phyloP scores from a whole-genome alignment of 768 basidiomycete genomes.

The Russula ochroleuca region DNA sequence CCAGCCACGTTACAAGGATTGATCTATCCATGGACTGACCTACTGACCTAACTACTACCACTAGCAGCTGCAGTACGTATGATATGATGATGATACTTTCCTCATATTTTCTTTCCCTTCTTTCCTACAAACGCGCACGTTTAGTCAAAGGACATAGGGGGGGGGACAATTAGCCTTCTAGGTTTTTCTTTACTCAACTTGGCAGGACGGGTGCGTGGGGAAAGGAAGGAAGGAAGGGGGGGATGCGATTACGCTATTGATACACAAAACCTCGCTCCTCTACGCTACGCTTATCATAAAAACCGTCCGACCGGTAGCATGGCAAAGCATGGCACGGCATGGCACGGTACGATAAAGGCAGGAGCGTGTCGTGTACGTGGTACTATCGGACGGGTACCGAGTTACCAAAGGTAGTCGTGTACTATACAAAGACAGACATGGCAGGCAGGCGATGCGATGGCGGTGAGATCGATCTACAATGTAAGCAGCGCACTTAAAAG shows the following conservation, averaged over 20 bases:
- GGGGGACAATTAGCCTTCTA: neutral
- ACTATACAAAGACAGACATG: too few species aligned
- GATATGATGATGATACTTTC: neutral
- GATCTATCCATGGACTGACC: neutral
- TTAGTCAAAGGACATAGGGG: neutral
- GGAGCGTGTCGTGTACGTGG: neutral
- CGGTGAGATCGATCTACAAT: neutral
- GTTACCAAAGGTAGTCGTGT: neutral
- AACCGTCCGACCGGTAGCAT: too few species aligned
- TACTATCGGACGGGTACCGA: conserved; percentile 1
- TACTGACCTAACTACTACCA: neutral
- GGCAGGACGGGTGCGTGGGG: neutral
- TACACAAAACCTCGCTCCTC: neutral
- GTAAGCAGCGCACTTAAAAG: neutral
- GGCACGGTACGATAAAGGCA: neutral
- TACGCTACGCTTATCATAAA: too few species aligned
- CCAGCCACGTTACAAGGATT: too few species aligned
- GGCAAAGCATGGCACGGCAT: too few species aligned
- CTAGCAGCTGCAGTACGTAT: neutral
- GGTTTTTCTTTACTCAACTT: neutral
- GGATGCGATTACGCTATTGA: neutral
- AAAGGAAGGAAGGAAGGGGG: neutral
- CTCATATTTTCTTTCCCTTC: neutral
- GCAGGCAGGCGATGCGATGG: too few species aligned
- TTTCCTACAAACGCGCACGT: neutral